Evolutionary conservation across 352 stramenopile species (phyloP), one percentile per base, ranked within the genome.

Genomic region (Pythium vanterpoolii): DNA sequence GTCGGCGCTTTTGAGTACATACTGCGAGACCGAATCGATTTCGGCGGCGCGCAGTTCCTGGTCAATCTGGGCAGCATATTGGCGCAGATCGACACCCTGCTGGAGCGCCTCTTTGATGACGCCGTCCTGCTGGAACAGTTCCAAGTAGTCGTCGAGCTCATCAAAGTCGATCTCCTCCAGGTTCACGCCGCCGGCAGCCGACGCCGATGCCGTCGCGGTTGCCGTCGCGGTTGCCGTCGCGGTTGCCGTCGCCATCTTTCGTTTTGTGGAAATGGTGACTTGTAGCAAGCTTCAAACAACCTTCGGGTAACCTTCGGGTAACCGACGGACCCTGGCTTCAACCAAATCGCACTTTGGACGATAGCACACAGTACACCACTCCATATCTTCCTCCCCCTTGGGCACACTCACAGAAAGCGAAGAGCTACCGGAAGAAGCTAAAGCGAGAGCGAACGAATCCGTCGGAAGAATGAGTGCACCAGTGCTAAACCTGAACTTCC

Each of bases 71-170:
- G 85, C 74, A 33, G 89, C 82, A 67, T 98, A 98, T 62, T 92
- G 76, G 33, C 86, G 81, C 51, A 98, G 65, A 55, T 98, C 93
- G 38, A 98, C 89, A 56, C 93, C 93, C 60, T 96, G 72, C 38
- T 79, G 76, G 39, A 98, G 69, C 39, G 93, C 91, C 56, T 98
- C 86, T 52, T 95, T 93, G 63, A 98, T 95, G 45, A 97, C 83
- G 56, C 88, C 87, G 49, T 98, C 90, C 66, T 97, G 83, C 73
- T 98, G 93, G 71, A 98, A 98, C n/a, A 91, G 73, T 74, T 95
- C 90, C 42, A 98, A 66, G 73, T 98, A 96, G 60, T 98, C 90
- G 60, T 97, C 90, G 27, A 97, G 83, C 70, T 95, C 90, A 57
- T 93, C 87, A 56, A 97, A 97, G 74, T 97, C 86, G 73, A 97